A percentile compares a stretch with the other conserved stretches of the same genome.
These are phyloP conservation scores for Diaporthe destruens DNA, from an alignment of 2,329 filamentous ascomycete species.

Conservation along the genomic window DNA sequence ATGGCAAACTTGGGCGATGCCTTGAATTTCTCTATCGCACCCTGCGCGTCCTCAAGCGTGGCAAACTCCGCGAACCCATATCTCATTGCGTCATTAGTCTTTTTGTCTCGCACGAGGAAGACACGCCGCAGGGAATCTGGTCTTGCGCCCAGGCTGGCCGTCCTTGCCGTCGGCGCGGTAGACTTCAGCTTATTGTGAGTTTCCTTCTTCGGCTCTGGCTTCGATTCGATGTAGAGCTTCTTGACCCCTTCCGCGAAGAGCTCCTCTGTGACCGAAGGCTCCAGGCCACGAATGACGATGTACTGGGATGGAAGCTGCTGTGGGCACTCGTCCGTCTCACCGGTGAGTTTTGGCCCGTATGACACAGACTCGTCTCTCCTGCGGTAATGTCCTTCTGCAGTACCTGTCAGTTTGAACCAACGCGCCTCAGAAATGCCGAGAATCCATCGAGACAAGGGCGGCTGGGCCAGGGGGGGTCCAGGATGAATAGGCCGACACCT, in stretches of 20 bases:
- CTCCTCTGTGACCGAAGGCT: constrained; percentile 78
- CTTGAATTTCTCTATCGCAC: constrained; percentile 78
- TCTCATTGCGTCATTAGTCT: constrained; percentile 78
- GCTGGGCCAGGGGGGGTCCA: background rate
- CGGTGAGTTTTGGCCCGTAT: constrained; percentile 55
- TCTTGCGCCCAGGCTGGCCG: constrained; percentile 75
- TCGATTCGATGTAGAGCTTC: constrained; percentile 73
- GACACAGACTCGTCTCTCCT: constrained; percentile 43
- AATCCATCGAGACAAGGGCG: background rate
- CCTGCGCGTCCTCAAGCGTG: constrained; percentile 79
- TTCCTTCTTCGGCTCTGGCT: constrained; percentile 59
- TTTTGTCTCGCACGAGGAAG: constrained; percentile 80
- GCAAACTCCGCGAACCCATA: constrained; percentile 90
- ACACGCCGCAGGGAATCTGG: constrained; percentile 82
- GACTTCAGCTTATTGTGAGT: constrained; percentile 68
- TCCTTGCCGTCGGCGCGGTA: constrained; percentile 67
- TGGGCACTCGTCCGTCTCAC: constrained; percentile 58
- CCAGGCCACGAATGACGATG: constrained; percentile 78
- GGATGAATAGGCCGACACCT: background rate
- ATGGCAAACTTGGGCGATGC: constrained; percentile 83
- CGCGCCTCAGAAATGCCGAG: background rate
- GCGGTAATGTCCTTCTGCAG: constrained; percentile 40
- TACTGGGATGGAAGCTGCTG: constrained; percentile 77
- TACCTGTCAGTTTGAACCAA: background rate
- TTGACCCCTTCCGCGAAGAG: constrained; percentile 79